Percentiles rank a stretch among this genome's conserved stretches.
phyloP scores from a whole-genome alignment of 2,329 filamentous ascomycete genomes.

The Xylaria hypoxylon region DNA sequence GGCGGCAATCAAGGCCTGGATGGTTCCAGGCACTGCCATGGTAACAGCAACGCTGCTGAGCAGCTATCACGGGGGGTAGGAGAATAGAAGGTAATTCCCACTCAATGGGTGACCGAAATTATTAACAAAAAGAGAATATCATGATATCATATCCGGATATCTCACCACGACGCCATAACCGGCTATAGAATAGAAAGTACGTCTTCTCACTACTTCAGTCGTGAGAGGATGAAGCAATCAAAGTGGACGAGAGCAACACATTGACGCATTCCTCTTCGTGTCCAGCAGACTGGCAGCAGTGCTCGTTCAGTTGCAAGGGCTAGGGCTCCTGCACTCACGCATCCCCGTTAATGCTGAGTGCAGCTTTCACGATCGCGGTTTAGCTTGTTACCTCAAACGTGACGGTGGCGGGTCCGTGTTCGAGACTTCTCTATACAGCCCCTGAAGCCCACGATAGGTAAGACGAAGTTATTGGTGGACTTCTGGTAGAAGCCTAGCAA shows the following conservation, averaged over 20 bases:
- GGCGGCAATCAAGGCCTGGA: slow-evolving; percentile 64
- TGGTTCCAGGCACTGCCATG: slow-evolving; percentile 61
- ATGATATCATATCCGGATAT: slow-evolving; percentile 33
- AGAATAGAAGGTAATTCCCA: slow-evolving; percentile 35
- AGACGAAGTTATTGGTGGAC: slow-evolving; percentile 30
- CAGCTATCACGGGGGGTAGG: slow-evolving; percentile 32
- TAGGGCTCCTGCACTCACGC: slow-evolving; percentile 29
- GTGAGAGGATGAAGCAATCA: slow-evolving; percentile 16
- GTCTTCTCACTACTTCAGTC: not conserved
- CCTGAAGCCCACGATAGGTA: slow-evolving; percentile 21
- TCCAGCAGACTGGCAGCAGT: not conserved
- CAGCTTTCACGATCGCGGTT: slow-evolving; percentile 30
- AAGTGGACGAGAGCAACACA: slow-evolving; percentile 16
- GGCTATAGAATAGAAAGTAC: slow-evolving; percentile 9
- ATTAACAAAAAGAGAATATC: slow-evolving; percentile 28
- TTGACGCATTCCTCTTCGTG: slow-evolving; percentile 6
- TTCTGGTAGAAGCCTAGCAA: slow-evolving; percentile 5
- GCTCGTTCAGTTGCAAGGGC: slow-evolving; percentile 19
- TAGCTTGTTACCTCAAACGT: slow-evolving; percentile 34
- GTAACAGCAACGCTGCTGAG: slow-evolving; percentile 39
- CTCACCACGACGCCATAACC: slow-evolving; percentile 31
- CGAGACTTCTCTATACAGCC: slow-evolving; percentile 31
- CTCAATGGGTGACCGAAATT: slow-evolving; percentile 25
- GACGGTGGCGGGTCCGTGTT: slow-evolving; percentile 34
- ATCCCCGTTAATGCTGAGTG: slow-evolving; percentile 34